Evolutionary conservation across 495 filamentous ascomycete species (phyloP).

Genomic region (Talaromyces ruber): DNA sequence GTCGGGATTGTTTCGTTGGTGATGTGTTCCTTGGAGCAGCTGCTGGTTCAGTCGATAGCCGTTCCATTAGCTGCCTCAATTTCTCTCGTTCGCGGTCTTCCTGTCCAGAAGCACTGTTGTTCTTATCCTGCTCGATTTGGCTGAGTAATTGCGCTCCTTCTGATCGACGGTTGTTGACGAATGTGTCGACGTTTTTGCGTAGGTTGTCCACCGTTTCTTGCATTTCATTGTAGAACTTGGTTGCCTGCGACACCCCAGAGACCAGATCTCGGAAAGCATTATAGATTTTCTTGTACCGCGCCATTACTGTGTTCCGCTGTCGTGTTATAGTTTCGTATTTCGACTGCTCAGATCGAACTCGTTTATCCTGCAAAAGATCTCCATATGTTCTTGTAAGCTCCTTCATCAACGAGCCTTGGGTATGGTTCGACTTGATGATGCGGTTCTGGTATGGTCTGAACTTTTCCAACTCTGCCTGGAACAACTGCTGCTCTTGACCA

Average conservation of each 20-base stretch:
- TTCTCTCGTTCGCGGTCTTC: constrained; percentile 82
- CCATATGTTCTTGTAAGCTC: constrained; percentile 86
- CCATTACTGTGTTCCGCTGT: constrained; percentile 71
- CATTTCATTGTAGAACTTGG: constrained; percentile 93
- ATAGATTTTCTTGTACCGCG: constrained; percentile 83
- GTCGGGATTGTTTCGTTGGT: constrained; percentile 33
- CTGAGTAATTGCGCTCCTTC: constrained; percentile 84
- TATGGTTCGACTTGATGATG: constrained; percentile 85
- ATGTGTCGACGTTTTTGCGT: constrained; percentile 94
- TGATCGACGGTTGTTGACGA: constrained; percentile 86
- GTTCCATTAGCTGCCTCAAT: constrained; percentile 84
- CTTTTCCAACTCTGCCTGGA: constrained; percentile 91
- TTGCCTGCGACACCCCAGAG: constrained; percentile 74
- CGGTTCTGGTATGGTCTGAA: constrained; percentile 90
- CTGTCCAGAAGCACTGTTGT: constrained; percentile 57
- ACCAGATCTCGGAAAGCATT: constrained; percentile 90
- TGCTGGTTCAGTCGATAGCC: constrained; percentile 72
- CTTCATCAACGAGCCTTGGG: constrained; percentile 88
- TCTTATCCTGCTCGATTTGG: constrained; percentile 77
- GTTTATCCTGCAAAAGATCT: constrained; percentile 84
- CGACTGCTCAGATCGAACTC: constrained; percentile 85
- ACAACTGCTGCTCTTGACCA: constrained; percentile 76
- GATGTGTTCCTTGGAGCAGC: constrained; percentile 25
- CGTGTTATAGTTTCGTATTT: constrained; percentile 86
- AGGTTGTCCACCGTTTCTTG: constrained; percentile 87